A percentile compares a stretch with the other conserved stretches of the same genome.
These are phyloP conservation scores for Rhodosorus marinus DNA, from an alignment of 23 red algal species.

Conservation along the genomic window DNA sequence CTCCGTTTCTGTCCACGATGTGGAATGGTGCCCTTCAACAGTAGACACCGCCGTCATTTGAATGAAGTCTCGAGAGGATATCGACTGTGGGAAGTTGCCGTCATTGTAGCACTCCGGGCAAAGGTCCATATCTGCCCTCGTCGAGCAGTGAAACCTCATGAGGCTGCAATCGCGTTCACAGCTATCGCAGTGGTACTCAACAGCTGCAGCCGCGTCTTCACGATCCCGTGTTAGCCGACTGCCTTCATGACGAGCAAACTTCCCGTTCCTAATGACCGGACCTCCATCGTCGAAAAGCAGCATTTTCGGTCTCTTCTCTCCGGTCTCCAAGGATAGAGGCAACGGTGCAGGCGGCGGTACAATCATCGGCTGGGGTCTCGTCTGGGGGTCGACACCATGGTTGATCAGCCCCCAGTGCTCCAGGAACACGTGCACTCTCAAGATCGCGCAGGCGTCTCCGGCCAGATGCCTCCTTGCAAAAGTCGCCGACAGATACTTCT, in stretches of 20 bases:
- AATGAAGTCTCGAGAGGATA: conserved; percentile 59
- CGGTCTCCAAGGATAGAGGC: conserved; percentile 2
- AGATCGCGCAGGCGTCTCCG: conserved; percentile 77
- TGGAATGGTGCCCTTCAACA: conserved; percentile 27
- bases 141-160: conserved; percentile 69
- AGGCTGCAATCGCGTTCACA: conserved; percentile 74
- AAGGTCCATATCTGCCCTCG: conserved; percentile 62
- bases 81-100: conserved; percentile 42
- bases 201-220: conserved; percentile 67
- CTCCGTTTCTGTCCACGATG: conserved; percentile 73
- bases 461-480: conserved; percentile 58
- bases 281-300: conserved; percentile 76
- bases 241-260: conserved; percentile 9
- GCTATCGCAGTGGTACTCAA: conserved; percentile 67
- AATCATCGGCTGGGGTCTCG: conserved; percentile 19
- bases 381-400: conserved; percentile 59
- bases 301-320: conserved; percentile 35
- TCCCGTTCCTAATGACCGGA: conserved; percentile 8
- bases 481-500: conserved; percentile 67
- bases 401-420: conserved; percentile 99
- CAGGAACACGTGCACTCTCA: conserved; percentile 88
- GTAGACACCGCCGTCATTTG: conserved; percentile 29
- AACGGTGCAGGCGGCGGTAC: background rate
- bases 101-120: conserved; percentile 67
- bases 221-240: no score